phyloP scores from a whole-genome alignment of 805 yeast species.

The Scheffersomyces amazonensis region DNA sequence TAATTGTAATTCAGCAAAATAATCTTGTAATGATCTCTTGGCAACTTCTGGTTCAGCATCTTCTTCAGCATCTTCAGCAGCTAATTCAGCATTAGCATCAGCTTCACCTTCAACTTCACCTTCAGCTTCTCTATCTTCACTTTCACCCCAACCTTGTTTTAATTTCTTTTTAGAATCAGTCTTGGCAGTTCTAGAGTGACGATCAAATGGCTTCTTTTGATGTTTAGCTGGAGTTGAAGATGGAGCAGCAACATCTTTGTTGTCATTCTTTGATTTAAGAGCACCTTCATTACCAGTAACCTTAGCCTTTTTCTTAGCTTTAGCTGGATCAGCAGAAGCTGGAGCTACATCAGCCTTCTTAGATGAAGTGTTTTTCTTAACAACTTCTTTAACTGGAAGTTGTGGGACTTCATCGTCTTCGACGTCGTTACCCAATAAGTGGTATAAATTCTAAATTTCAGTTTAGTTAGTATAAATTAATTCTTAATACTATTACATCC shows the following conservation, averaged over 20 bases:
- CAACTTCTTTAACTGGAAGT: slow-evolving; percentile 67
- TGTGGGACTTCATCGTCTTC: slow-evolving; percentile 75
- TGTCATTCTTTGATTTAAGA: slow-evolving; percentile 67
- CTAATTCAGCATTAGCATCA: slow-evolving; percentile 40
- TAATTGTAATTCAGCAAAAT: slow-evolving; percentile 65
- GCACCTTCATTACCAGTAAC: slow-evolving; percentile 90
- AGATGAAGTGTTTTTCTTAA: slow-evolving; percentile 78
- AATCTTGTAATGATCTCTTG: slow-evolving; percentile 77
- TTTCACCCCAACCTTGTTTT: slow-evolving; percentile 87
- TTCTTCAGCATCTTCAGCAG: slow-evolving; percentile 41
- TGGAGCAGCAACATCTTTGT: slow-evolving; percentile 64
- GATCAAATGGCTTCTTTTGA: slow-evolving; percentile 67
- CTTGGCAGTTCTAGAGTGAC: slow-evolving; percentile 82
- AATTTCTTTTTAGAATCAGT: slow-evolving; percentile 82
- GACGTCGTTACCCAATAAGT: slow-evolving; percentile 84
- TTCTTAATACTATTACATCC: too few relatives aligned
- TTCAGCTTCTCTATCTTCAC: slow-evolving; percentile 60
- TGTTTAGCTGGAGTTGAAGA: slow-evolving; percentile 50
- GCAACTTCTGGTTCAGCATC: slow-evolving; percentile 43
- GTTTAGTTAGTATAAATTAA: background rate
- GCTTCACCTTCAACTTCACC: slow-evolving; percentile 54
- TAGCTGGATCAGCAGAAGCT: slow-evolving; percentile 75
- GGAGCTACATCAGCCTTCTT: slow-evolving; percentile 85
- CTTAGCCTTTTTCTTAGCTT: slow-evolving; percentile 69
- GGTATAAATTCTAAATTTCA: slow-evolving; percentile 64